Evolutionary conservation across 768 basidiomycete species (phyloP).

Genomic region (Hygrophoropsis aurantiaca): DNA sequence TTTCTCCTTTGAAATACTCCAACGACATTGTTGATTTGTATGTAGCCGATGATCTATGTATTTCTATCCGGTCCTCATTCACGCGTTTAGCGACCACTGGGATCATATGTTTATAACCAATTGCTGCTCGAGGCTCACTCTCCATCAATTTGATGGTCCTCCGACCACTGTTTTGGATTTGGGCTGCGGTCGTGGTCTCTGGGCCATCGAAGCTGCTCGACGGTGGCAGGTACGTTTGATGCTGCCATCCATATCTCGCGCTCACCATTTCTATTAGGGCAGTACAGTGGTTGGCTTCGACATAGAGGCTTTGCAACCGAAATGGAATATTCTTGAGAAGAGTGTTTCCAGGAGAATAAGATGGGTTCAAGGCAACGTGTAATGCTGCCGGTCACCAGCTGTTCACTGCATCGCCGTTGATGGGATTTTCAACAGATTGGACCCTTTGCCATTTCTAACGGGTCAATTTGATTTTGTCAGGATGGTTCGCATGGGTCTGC

Average conservation of each 20-base stretch:
- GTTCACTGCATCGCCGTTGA: slow-evolving; percentile 9
- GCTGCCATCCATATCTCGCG: background rate
- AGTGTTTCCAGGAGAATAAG: slow-evolving; percentile 49
- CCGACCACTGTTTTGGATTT: slow-evolving; percentile 62
- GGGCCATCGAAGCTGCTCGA: slow-evolving; percentile 69
- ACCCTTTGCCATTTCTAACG: slow-evolving; percentile 59
- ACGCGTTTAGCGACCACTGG: slow-evolving; percentile 60
- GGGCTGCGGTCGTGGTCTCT: slow-evolving; percentile 70
- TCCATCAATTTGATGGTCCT: slow-evolving; percentile 50
- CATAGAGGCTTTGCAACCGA: slow-evolving; percentile 53
- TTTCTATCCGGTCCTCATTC: background rate
- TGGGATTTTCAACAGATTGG: slow-evolving; percentile 43
- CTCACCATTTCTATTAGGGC: slow-evolving; percentile 33
- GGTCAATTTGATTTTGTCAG: slow-evolving; percentile 66
- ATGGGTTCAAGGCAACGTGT: slow-evolving; percentile 76
- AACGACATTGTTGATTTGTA: slow-evolving; percentile 56
- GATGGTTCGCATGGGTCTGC: slow-evolving; percentile 62
- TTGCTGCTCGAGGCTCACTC: slow-evolving; percentile 49
- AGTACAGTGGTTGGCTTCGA: slow-evolving; percentile 63
- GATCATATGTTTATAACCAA: slow-evolving; percentile 61
- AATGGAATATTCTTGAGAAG: slow-evolving; percentile 32
- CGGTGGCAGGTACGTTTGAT: slow-evolving; percentile 58
- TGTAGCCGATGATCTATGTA: slow-evolving; percentile 20
- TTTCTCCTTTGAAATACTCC: slow-evolving; percentile 55
- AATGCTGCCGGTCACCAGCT: slow-evolving; percentile 16